These are phyloP conservation scores for Fusarium sp. DNA, from an alignment of 2,329 filamentous ascomycete species.

Conservation along the genomic window DNA sequence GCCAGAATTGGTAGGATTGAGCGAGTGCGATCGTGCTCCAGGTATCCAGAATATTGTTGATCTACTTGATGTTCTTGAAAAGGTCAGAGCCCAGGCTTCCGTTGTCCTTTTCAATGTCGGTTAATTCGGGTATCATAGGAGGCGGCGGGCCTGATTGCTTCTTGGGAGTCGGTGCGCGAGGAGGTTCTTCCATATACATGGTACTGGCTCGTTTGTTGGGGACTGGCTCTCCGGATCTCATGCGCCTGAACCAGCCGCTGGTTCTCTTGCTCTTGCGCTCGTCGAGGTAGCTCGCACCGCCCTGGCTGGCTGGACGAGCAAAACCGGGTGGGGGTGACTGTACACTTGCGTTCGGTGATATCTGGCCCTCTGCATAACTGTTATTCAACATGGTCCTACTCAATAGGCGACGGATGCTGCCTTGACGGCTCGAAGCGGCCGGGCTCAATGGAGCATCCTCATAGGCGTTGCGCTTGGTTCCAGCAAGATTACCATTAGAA, in stretches of 20 bases:
- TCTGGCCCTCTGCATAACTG: slow-evolving; percentile 64
- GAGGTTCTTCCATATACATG: slow-evolving; percentile 54
- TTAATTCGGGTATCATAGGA: slow-evolving; percentile 71
- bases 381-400: slow-evolving; percentile 68
- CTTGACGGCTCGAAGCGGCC: slow-evolving; percentile 63
- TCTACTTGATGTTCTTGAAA: slow-evolving; percentile 70
- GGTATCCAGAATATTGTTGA: slow-evolving; percentile 17
- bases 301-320: slow-evolving; percentile 63
- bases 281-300: slow-evolving; percentile 61
- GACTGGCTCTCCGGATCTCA: slow-evolving; percentile 56
- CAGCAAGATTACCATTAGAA: slow-evolving; percentile 59
- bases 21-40: slow-evolving; percentile 2
- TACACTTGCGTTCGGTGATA: slow-evolving; percentile 54
- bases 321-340: slow-evolving; percentile 45
- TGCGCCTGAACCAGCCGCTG: slow-evolving; percentile 70
- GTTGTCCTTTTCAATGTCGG: slow-evolving; percentile 63
- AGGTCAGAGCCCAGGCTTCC: slow-evolving; percentile 64
- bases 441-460: slow-evolving; percentile 66
- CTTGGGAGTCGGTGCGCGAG: slow-evolving; percentile 46
- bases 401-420: slow-evolving; percentile 69
- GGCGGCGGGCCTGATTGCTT: slow-evolving; percentile 65
- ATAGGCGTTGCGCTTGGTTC: slow-evolving; percentile 64
- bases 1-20: slow-evolving; percentile 18
- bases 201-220: slow-evolving; percentile 58
- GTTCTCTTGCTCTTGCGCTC: slow-evolving; percentile 67